A percentile compares a stretch with the other conserved stretches of the same genome.
phyloP scores from a whole-genome alignment of 306 rosid genomes.

The Sophora flavescens region DNA sequence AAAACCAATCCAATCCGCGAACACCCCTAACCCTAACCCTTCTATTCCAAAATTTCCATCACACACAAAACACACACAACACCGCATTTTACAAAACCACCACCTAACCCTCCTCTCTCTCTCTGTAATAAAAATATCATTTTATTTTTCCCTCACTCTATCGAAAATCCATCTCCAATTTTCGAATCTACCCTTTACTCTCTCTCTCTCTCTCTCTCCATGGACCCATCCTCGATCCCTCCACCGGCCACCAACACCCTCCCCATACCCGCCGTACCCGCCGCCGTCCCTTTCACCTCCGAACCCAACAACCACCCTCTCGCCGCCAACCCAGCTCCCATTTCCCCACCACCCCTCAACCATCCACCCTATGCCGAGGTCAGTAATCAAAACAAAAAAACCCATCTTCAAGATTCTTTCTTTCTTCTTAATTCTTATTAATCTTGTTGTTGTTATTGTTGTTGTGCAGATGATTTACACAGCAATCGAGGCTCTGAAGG shows the following conservation, averaged over 20 bases:
- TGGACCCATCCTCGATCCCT: conserved; percentile 70
- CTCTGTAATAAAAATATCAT: conserved; percentile 6
- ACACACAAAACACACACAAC: conserved; percentile 25
- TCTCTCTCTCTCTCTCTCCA: conserved; percentile 39
- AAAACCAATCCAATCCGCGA: too few species aligned
- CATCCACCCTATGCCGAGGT: conserved; percentile 87
- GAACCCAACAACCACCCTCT: conserved; percentile 48
- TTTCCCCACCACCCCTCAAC: neutral
- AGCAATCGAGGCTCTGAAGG: conserved; percentile 79
- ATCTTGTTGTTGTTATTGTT: too few species aligned
- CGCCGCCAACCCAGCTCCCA: neutral
- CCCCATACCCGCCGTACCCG: neutral
- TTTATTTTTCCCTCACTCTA: conserved; percentile 10
- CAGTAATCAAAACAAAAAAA: neutral
- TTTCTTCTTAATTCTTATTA: neutral
- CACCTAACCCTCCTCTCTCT: conserved; percentile 46
- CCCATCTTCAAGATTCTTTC: neutral
- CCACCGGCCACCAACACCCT: conserved; percentile 29
- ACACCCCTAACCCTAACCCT: neutral
- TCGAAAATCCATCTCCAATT: conserved; percentile 38
- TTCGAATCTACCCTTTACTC: conserved; percentile 48
- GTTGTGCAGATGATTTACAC: conserved; percentile 70
- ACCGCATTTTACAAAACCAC: conserved; percentile 44
- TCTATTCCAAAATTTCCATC: conserved; percentile 41
- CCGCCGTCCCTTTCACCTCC: conserved; percentile 42